Base-by-base conservation (phyloP, 495 filamentous ascomycete genomes). In the Hypoxylon cercidicola region DNA sequence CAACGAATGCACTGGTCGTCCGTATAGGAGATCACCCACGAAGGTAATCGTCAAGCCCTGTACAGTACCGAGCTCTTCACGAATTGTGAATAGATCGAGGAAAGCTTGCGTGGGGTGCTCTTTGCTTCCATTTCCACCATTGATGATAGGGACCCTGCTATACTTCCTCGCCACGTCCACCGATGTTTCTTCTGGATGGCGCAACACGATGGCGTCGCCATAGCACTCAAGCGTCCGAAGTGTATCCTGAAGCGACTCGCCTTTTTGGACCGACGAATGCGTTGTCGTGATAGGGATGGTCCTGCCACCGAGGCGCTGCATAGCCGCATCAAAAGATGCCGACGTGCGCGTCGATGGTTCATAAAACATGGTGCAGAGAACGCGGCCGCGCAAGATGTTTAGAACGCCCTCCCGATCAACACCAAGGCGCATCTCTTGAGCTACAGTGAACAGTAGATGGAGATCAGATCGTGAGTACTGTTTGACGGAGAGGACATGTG, bases 51-150 rank as follows among this genome's bases (percentile, higher is more conserved):
- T 97, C 62, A 98, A 81, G 39, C 92, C 93, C 66, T 91, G 91
- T 51, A 98, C 94, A 4, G 92, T 97, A 55, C 95, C 95, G 16
- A 98, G 84, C 78, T 99, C 95, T 77, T 99, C 93, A 54, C 96
- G 89, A 75, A 99, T 97, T 35, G 95, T 99, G 83, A 97, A 98
- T 64, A 99, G 87, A 71, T 99, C 95, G n/a, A 97, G 84, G 87
- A 99, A 93, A 4, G 95, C 95, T 78, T 99, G 95, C 0, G 96
- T 98, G 3, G 95, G 95, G 77, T 99, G 95, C 79, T 99, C 95
- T 65, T 90, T 84, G 75, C 89, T 90, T 57, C 95, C 95, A 73
- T 98, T 99, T 46, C 95, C 95, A 66, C 92, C 95, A 72, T 99
- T 99, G 81, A 99, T 93, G 72, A 99, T 87, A 1, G 95, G 95